Evolutionary conservation across 352 stramenopile species (phyloP).

Genomic region (Pilasporangium apinafurcum): DNA sequence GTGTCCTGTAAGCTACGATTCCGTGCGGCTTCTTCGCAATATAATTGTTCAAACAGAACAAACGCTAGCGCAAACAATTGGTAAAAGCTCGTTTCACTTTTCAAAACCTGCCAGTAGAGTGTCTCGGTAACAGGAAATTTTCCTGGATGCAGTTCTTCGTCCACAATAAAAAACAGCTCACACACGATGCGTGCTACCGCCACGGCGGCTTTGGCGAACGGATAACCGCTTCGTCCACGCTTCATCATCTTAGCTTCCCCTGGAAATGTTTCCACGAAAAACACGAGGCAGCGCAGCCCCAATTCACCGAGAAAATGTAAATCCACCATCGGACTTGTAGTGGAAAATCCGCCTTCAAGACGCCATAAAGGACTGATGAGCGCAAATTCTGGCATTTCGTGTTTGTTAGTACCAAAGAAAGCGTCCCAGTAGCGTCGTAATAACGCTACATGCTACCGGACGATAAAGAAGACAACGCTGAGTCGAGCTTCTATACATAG

Average conservation of each 20-base stretch:
- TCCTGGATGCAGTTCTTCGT: slow-evolving; percentile 22
- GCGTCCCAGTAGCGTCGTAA: slow-evolving; percentile 57
- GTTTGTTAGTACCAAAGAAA: slow-evolving; percentile 25
- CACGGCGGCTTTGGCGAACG: slow-evolving; percentile 53
- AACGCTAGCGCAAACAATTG: slow-evolving; percentile 53
- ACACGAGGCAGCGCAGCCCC: slow-evolving; percentile 57
- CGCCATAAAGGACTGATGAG: slow-evolving; percentile 38
- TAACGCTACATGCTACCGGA: slow-evolving; percentile 39
- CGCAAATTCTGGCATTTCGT: slow-evolving; percentile 24
- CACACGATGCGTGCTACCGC: slow-evolving; percentile 39
- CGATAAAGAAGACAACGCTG: neutral
- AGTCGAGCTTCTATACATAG: too few species aligned
- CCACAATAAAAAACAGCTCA: slow-evolving; percentile 42
- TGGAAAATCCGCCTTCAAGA: slow-evolving; percentile 36
- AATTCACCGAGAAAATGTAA: slow-evolving; percentile 51
- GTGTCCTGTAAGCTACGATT: slow-evolving; percentile 24
- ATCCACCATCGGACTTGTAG: slow-evolving; percentile 41
- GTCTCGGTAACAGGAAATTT: slow-evolving; percentile 42
- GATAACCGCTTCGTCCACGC: slow-evolving; percentile 43
- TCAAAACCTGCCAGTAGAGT: slow-evolving; percentile 61
- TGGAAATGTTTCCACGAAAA: slow-evolving; percentile 52
- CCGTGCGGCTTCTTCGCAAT: slow-evolving; percentile 40
- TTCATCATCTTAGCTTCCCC: slow-evolving; percentile 64
- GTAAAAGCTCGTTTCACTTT: slow-evolving; percentile 43
- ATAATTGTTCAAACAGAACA: slow-evolving; percentile 61